Evolutionary conservation across 805 yeast species (phyloP), one percentile per base, ranked within the genome.

Genomic region (Lachancea sp.): DNA sequence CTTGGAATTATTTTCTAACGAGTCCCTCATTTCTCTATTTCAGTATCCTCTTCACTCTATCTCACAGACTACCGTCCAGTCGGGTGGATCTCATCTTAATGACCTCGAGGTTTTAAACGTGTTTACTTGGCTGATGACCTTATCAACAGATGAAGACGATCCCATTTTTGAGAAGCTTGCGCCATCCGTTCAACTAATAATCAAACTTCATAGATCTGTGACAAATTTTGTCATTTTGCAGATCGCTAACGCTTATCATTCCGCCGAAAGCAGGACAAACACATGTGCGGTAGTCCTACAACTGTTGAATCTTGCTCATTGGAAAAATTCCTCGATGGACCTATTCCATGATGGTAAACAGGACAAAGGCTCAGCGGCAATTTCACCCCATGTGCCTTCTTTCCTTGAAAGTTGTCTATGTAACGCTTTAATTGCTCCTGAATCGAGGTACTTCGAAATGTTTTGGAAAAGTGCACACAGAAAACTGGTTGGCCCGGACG

Each of bases 321-420:
- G 81, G 49, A 78, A 85, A 55, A 88, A 87, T 89, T 63, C 67
- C 18, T 60, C 68, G 13, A 60, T 72, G 18, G 75, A 72, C 35
- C 52, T 79, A 29, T 75, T 75, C 46, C 58, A 57, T 9, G 52
- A 48, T 11, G 58, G 52, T 4, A 49, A 54, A 16, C 45, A 45
- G 8, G 43, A 49, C 15, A 15, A 34, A 8, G 41, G 41, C 13
- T 41, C 45, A 22, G 52, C 54, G 8, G 44, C 50, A 21, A 51
- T 66, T 2, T 67, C 73, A 2, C 71, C 78, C 6, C 72, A 68
- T 47, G 72, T 89, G 15, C 96, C 97, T 3, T 83, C 95, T 1
- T 81, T 88, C 56, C 70, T 90, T 40, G 97, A 90, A 59, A 70
- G 88, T 2, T 85, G 92, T 11, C 67, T 89, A 25, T 68, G 75